A percentile compares a stretch with the other conserved stretches of the same genome.
These are phyloP conservation scores for Quercus lobata DNA, from an alignment of 331 rosid species.

Conservation along the genomic window DNA sequence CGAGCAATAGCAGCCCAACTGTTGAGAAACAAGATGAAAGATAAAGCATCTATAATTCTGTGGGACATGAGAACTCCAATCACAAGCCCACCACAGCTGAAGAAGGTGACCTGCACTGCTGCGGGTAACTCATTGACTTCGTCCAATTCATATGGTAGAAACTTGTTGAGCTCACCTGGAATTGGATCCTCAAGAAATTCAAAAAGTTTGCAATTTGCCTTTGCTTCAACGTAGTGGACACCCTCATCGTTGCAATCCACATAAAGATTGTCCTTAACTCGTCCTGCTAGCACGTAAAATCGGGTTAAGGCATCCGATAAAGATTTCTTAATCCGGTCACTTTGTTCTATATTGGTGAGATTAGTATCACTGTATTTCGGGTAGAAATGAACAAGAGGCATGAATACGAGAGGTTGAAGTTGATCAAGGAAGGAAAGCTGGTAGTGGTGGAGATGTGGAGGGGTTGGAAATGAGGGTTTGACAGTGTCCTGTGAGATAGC, in stretches of 20 bases:
- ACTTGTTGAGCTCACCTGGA: not conserved
- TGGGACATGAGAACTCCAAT: slow-evolving; percentile 24
- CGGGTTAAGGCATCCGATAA: slow-evolving; percentile 19
- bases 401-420: slow-evolving; percentile 25
- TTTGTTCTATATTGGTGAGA: not conserved
- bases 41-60: slow-evolving; percentile 26
- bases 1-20: slow-evolving; percentile 27
- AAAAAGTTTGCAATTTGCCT: not conserved
- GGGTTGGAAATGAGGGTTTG: slow-evolving; percentile 37
- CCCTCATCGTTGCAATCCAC: slow-evolving; percentile 17
- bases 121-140: not conserved
- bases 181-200: not conserved
- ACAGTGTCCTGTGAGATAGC: slow-evolving; percentile 19
- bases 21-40: slow-evolving; percentile 22
- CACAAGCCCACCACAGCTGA: slow-evolving; percentile 31
- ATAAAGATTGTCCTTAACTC: not conserved
- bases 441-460: slow-evolving; percentile 13
- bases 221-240: slow-evolving; percentile 9
- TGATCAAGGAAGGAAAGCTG: slow-evolving; percentile 40
- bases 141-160: not conserved
- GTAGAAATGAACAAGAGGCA: slow-evolving; percentile 38
- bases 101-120: slow-evolving; percentile 21
- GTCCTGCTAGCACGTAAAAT: slow-evolving; percentile 20
- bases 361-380: not conserved
- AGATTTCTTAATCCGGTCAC: slow-evolving; percentile 16